Base-by-base conservation (phyloP, 768 basidiomycete species). In the Calvatia gigantea region DNA sequence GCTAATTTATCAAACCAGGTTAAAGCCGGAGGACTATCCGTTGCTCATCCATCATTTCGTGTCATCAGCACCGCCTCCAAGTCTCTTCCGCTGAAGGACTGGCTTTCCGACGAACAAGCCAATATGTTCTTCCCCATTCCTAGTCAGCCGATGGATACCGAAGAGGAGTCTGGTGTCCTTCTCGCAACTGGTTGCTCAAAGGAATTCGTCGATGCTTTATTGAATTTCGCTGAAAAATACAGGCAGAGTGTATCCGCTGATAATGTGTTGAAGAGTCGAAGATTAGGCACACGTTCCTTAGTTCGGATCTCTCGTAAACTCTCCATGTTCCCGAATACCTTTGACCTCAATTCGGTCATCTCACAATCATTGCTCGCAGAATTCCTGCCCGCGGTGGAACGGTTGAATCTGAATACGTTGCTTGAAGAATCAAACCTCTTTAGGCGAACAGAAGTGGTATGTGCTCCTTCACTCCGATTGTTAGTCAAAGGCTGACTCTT, bases 61-160 rank as follows among this genome's bases (percentile, higher is more conserved):
- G 67, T 84, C 53, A 80, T 86, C 58, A 74, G 72, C 47, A 86
- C 85, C 0, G 80, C 84, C 5, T 85, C 84, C 35, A 85, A 82
- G 62, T 84, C 84, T 1, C 65, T 81, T 1, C 78, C 81, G n/a
- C 69, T 85, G n/a, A 81, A 82, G 61, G 84, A 86, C 62, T 87
- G 85, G 85, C 75, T 87, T 25, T 73, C 77, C 1, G 79, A 81
- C 56, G 85, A 87, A 62, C 81, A 86, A 62, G 79, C 82, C 23
- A 86, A 86, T 61, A 86, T 86, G 84, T 86, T 87, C 73, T 82
- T 86, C 65, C 67, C 84, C 8, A 64, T 87, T 12, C 77, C 81
- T 6, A 75, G 79, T 39, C 80, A 81, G 60, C 83, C 84, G 1
- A 87, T 87, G 85, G 71, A 74, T 27, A 59, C 55, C 12, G 59